Conservation (phyloP, 2,329 filamentous ascomycete species). For the Cucurbitaria berberidis region DNA sequence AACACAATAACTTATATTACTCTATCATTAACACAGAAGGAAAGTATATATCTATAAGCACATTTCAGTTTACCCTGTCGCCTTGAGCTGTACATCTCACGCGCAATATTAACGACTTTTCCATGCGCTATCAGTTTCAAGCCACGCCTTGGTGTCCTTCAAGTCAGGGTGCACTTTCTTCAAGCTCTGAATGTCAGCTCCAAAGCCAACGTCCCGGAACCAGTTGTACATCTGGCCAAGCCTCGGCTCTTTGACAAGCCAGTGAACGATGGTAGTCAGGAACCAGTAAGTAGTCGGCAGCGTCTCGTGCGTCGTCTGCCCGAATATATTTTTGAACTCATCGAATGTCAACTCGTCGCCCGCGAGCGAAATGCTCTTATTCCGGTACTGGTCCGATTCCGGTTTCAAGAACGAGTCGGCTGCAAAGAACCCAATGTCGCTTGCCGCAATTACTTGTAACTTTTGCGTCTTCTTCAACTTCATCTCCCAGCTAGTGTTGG, state of each 20-base stretch:
- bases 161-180: slow-evolving; percentile 51
- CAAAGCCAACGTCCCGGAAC: slow-evolving; percentile 54
- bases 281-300: slow-evolving; percentile 51
- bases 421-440: slow-evolving; percentile 58
- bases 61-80: neutral
- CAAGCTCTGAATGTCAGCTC: slow-evolving; percentile 49
- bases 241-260: slow-evolving; percentile 47
- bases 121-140: slow-evolving; percentile 51
- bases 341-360: slow-evolving; percentile 56
- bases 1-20: neutral
- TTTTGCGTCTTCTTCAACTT: slow-evolving; percentile 41
- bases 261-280: slow-evolving; percentile 39
- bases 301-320: slow-evolving; percentile 50
- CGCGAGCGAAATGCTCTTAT: slow-evolving; percentile 53
- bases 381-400: slow-evolving; percentile 46
- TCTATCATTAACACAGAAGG: neutral
- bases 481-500: slow-evolving; percentile 48
- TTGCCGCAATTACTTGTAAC: slow-evolving; percentile 44
- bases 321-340: slow-evolving; percentile 51
- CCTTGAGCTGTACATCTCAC: neutral
- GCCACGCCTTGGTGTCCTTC: slow-evolving; percentile 54
- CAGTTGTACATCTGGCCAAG: slow-evolving; percentile 55
- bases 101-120: neutral
- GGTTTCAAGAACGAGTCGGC: slow-evolving; percentile 53
- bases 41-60: too few species aligned